Base-by-base conservation (phyloP, 2,329 filamentous ascomycete species). In the Beauveria caledonica region DNA sequence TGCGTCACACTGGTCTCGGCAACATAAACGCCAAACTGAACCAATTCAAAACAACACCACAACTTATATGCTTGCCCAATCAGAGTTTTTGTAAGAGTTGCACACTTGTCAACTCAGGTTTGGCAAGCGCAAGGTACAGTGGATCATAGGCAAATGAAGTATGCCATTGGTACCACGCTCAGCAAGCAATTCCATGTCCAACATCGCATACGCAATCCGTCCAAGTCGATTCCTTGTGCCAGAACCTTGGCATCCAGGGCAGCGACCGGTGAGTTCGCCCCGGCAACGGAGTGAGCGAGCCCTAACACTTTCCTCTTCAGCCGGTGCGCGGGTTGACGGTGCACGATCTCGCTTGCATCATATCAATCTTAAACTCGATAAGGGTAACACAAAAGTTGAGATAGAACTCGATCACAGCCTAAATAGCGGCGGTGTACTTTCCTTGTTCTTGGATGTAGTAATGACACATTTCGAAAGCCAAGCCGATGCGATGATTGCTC, bases 11-110 rank as follows among this genome's bases (percentile, higher is more conserved):
- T n/a, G 15, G 33, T 11, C 25, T 58, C 56, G 56, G 56, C 39
- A 51, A 58, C n/a, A n/a, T 51, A 58, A 58, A 51, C 39, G 23
- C 23, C 46, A 44, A 58, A 39, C 36, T 21, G 46, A 42, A 21
- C 10, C 36, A 58, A 29, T 21, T 25, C 23, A 42, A 51, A 50
- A 44, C 36, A 29, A 39, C 23, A 45, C 9, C 19, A 46, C 17
- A 13, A 11, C 29, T 27, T 3, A 10, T 7, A 21, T 50, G 5
- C 29, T 33, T 21, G 3, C 11, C 33, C 13, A 21, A n/a, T 2
- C 13, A 29, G 11, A 51, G 10, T 7, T 2, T 39, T 21, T 27
- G 27, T 9, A 4, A 49, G 11, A 29, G n/a, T 13, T 33, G 23
- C 23, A 15, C 7, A 21, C 9, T 15, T 8, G 10, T 8, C 9